Base-by-base conservation (phyloP, 2,329 filamentous ascomycete genomes). In the Periconia sp. region DNA sequence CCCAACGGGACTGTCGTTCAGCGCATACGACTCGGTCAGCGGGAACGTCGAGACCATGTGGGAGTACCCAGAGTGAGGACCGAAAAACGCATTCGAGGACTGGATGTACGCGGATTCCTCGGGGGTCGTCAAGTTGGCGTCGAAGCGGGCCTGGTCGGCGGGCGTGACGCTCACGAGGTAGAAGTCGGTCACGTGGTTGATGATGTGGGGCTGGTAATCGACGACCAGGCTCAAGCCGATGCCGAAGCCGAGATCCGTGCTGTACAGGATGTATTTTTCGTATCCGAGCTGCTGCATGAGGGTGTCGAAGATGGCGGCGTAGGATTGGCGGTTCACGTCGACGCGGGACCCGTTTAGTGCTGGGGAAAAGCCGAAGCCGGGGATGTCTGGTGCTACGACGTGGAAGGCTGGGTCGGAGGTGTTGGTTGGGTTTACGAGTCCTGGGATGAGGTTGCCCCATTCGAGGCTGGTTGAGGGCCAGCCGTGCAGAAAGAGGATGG, bases 381-480 rank as follows among this genome's bases (percentile, higher is more conserved):
- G 85, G 13, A 88, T 74, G 20, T 82, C 82, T 1, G 86, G 85
- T 17, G 84, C 81, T 30, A 88, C 80, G n/a, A 88, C 62, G 61
- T 88, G 82, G 64, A 88, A 88, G 1, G 83, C 77, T n/a, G 41
- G 67, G 61, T 51, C 72, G 71, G 68, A 78, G 17, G 78, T 70
- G 42, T 53, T 31, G 0, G 79, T 70, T 2, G 84, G 83, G 15
- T 82, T 73, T 3, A 79, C 80, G 46, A 87, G 74, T 6, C 74
- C 71, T 19, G 77, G 72, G 48, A 85, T 65, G 51, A 85, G 71
- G 30, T 83, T 80, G 1, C 74, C 73, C 41, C 85, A 72, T 2
- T 82, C 82, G 30, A 88, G 68, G 59, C 85, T 85, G 31, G 83
- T 82, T 44, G 85, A 79, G 5, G 86, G 85, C 59, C 86, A 88